Evolutionary conservation across 202 grass and related monocot species (phyloP).

Genomic region (Cymbopogon flexuosus): DNA sequence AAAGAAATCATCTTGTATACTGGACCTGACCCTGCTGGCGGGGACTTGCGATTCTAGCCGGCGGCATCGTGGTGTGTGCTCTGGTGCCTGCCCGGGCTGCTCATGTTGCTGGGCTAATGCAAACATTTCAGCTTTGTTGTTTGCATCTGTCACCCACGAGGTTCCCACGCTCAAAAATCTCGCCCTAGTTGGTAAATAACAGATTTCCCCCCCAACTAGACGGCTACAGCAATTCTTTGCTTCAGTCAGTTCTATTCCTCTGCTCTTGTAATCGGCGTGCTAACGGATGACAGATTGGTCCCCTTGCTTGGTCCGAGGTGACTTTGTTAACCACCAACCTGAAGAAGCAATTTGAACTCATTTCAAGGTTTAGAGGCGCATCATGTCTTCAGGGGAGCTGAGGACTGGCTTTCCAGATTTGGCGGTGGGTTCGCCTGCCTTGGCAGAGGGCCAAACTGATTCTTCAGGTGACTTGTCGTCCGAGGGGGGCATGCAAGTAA

Average conservation of each 20-base stretch:
- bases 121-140: not conserved
- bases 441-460: slow-evolving; percentile 3
- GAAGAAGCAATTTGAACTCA: not conserved
- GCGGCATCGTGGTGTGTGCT: too few species aligned
- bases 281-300: not conserved
- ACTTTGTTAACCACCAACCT: not conserved
- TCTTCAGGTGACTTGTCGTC: slow-evolving; percentile 31
- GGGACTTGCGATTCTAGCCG: too few species aligned
- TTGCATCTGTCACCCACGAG: too few species aligned
- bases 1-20: too few species aligned
- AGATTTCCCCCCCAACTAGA: not conserved
- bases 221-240: not conserved
- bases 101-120: not conserved
- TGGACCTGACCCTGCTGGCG: too few species aligned
- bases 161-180: not conserved
- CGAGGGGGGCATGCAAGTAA: slow-evolving; percentile 33
- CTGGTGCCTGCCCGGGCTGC: not conserved
- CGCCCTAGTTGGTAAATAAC: not conserved
- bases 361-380: not conserved
- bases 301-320: not conserved
- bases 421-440: not conserved
- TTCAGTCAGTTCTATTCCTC: not conserved
- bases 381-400: slow-evolving; percentile 57
- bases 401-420: slow-evolving; percentile 37
- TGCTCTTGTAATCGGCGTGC: not conserved